Evolutionary conservation across 1,284 basidiomycete genomes (phyloP).

Genomic region (Cutaneotrichosporon mucoides): DNA sequence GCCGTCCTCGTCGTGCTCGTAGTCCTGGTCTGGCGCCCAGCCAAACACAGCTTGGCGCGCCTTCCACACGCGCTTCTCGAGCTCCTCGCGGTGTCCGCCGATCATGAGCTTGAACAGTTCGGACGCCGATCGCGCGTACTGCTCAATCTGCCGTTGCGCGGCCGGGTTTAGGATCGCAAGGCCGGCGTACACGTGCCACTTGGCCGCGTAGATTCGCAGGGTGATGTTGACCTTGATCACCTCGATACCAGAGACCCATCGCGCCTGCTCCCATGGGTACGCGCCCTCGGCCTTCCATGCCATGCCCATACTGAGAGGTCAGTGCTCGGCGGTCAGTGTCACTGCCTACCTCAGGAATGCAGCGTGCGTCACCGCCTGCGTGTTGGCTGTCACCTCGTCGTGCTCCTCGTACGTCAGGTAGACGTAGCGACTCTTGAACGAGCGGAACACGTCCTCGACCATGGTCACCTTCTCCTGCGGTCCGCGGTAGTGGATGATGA

Average conservation of each 20-base stretch:
- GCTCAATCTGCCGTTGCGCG: slow-evolving; percentile 83
- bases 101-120: slow-evolving; percentile 97
- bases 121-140: slow-evolving; percentile 78
- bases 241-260: slow-evolving; percentile 97
- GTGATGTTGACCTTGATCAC: slow-evolving; percentile 98
- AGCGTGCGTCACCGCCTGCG: slow-evolving; percentile 96
- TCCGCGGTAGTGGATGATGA: slow-evolving; percentile 84
- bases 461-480: slow-evolving; percentile 66
- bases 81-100: slow-evolving; percentile 62
- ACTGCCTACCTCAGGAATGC: slow-evolving; percentile 79
- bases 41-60: slow-evolving; percentile 78
- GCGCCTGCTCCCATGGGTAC: slow-evolving; percentile 91
- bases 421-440: slow-evolving; percentile 83
- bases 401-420: slow-evolving; percentile 94
- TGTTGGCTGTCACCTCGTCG: slow-evolving; percentile 93
- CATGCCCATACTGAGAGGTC: slow-evolving; percentile 77
- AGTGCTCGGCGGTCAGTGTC: not conserved
- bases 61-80: slow-evolving; percentile 69
- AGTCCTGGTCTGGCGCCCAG: slow-evolving; percentile 39
- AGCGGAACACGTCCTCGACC: slow-evolving; percentile 77
- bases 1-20: slow-evolving; percentile 34
- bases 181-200: slow-evolving; percentile 99
- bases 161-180: slow-evolving; percentile 93
- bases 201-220: slow-evolving; percentile 91
- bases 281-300: slow-evolving; percentile 76